phyloP scores from a whole-genome alignment of 2,329 filamentous ascomycete species.

The Stagonosporopsis vannaccii region DNA sequence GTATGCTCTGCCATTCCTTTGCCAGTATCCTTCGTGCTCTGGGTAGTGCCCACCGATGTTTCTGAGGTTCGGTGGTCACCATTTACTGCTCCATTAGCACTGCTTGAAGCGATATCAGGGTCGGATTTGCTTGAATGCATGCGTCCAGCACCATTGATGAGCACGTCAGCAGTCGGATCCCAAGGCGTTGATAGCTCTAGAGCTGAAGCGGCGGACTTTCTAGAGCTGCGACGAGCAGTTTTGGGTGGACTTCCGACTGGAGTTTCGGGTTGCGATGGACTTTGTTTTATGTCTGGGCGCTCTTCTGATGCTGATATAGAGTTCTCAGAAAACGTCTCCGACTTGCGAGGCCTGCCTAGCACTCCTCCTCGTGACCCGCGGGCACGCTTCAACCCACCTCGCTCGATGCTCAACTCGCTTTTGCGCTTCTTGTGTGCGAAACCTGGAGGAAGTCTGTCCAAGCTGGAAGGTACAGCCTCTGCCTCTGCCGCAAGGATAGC shows the following conservation, averaged over 20 bases:
- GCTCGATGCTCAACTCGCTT: constrained; percentile 17
- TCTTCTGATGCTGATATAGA: neutral
- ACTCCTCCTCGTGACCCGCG: constrained; percentile 21
- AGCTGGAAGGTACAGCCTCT: constrained; percentile 27
- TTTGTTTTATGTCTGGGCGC: neutral
- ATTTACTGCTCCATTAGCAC: neutral
- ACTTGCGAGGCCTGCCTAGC: constrained; percentile 26
- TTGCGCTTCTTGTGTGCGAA: constrained; percentile 26
- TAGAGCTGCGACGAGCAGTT: constrained; percentile 25
- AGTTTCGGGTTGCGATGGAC: neutral
- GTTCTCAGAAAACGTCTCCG: constrained; percentile 6
- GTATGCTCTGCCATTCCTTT: neutral
- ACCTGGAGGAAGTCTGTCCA: constrained; percentile 30
- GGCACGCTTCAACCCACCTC: constrained; percentile 20
- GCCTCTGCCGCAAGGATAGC: constrained; percentile 29
- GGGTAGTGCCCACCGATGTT: neutral
- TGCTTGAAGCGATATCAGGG: neutral
- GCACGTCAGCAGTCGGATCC: constrained; percentile 3
- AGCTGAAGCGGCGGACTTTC: constrained; percentile 16
- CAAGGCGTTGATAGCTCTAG: constrained; percentile 1
- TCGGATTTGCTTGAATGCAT: neutral
- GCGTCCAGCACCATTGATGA: neutral
- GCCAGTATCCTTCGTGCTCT: neutral
- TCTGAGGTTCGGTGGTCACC: neutral
- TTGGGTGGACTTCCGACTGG: constrained; percentile 1